Conservation (phyloP, 163 green algal genomes). For the Scenedesmus sp. region DNA sequence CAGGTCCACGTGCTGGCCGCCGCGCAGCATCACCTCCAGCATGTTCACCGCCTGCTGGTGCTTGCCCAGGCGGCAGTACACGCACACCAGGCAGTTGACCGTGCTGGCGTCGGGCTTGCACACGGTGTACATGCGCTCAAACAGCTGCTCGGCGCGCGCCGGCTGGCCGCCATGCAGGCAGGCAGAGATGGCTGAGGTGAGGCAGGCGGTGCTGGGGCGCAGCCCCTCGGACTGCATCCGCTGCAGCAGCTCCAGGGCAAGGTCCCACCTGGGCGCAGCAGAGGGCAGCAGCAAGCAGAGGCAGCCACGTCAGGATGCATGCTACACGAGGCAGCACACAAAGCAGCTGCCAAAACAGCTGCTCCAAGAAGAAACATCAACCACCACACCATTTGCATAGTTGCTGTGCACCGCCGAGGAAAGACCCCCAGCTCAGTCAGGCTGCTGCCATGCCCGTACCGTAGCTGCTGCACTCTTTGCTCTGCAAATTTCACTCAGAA, state of each 20-base stretch:
- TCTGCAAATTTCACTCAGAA: no score
- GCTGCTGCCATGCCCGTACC: no score
- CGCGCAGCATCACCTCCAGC: constrained; percentile 73
- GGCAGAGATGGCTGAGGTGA: constrained; percentile 90
- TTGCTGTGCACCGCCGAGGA: neutral
- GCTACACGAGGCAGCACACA: neutral
- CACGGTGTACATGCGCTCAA: constrained; percentile 61
- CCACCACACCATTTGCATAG: neutral
- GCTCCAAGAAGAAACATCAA: no score
- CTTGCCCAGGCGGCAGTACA: constrained; percentile 52
- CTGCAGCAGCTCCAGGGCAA: constrained; percentile 84
- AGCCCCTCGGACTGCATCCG: constrained; percentile 83
- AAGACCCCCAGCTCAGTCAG: no score
- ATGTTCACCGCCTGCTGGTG: constrained; percentile 49
- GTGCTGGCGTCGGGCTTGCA: constrained; percentile 80
- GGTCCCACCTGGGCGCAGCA: constrained; percentile 67
- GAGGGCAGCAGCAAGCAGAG: constrained; percentile 49
- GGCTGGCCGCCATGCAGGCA: constrained; percentile 77
- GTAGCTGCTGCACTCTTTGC: neutral
- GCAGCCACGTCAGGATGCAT: neutral
- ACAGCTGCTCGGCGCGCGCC: constrained; percentile 53
- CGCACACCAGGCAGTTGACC: constrained; percentile 68
- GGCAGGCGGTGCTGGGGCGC: constrained; percentile 86
- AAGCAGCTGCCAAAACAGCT: neutral
- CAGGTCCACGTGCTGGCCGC: constrained; percentile 45